A percentile compares a stretch with the other conserved stretches of the same genome.
phyloP scores from a whole-genome alignment of 2,329 filamentous ascomycete genomes.

The Cladophialophora bantiana region DNA sequence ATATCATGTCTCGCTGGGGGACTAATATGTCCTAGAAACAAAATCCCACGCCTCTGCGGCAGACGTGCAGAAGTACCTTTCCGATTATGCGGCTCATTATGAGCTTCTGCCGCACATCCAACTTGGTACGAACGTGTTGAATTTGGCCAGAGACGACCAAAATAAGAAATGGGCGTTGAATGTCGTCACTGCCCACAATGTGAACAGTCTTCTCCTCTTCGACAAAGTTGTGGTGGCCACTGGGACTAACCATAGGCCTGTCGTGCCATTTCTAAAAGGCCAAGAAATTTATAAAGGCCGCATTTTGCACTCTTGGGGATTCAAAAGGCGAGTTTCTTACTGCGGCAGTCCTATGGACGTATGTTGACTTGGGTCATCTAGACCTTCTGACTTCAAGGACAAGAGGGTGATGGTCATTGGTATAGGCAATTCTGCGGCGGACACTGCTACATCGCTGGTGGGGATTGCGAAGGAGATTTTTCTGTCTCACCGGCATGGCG shows the following conservation, averaged over 20 bases:
- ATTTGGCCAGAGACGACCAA: constrained; percentile 24
- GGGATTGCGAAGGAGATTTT: constrained; percentile 37
- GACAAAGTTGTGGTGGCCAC: constrained; percentile 48
- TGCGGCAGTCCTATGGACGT: neutral
- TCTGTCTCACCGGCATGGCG: constrained; percentile 39
- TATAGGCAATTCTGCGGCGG: constrained; percentile 42
- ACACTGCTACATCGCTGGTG: constrained; percentile 39
- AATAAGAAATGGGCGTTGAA: constrained; percentile 33
- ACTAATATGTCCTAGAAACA: neutral
- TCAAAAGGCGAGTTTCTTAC: constrained; percentile 33
- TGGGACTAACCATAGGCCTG: constrained; percentile 40
- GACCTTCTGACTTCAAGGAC: constrained; percentile 30
- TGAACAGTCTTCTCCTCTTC: constrained; percentile 32
- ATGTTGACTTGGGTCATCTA: constrained; percentile 9
- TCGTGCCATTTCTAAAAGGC: constrained; percentile 35
- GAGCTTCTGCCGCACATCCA: constrained; percentile 28
- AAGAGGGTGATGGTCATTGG: constrained; percentile 41
- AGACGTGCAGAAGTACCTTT: constrained; percentile 35
- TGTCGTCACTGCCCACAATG: constrained; percentile 1
- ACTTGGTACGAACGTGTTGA: constrained; percentile 27
- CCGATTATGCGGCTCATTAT: constrained; percentile 33
- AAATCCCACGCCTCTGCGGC: constrained; percentile 17
- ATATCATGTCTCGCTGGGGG: neutral
- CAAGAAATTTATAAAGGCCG: constrained; percentile 39
- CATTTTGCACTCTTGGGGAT: constrained; percentile 38